Evolutionary conservation across 768 basidiomycete genomes (phyloP).

Genomic region (Hygrophoropsis aurantiaca): DNA sequence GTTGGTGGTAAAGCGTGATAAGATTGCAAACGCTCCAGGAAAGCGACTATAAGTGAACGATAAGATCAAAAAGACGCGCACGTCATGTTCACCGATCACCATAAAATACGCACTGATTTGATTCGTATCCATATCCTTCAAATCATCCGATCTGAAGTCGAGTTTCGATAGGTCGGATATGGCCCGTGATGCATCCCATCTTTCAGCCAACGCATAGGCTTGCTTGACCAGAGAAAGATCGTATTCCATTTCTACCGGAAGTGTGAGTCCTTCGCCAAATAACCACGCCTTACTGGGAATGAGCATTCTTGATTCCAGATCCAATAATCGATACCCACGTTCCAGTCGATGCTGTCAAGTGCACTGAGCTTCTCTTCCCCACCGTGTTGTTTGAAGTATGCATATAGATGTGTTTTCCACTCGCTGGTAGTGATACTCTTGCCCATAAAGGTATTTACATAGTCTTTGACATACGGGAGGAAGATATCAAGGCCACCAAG

Average conservation of each 20-base stretch:
- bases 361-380: conserved; percentile 60
- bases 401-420: conserved; percentile 81
- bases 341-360: conserved; percentile 74
- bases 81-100: too few species aligned
- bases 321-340: conserved; percentile 45
- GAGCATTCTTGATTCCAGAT: too few species aligned
- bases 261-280: conserved; percentile 70
- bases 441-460: conserved; percentile 79
- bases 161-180: conserved; percentile 43
- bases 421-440: conserved; percentile 80
- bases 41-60: conserved; percentile 54
- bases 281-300: conserved; percentile 63
- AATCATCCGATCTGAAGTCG: conserved; percentile 57
- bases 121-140: conserved; percentile 66
- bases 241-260: conserved; percentile 76
- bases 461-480: conserved; percentile 81
- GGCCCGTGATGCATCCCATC: conserved; percentile 69
- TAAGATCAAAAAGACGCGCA: too few species aligned
- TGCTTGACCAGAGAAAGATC: conserved; percentile 69
- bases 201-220: conserved; percentile 68
- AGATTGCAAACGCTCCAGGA: conserved; percentile 78
- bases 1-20: conserved; percentile 56
- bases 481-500: conserved; percentile 84
- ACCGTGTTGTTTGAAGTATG: conserved; percentile 61
- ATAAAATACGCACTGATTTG: conserved; percentile 60